A percentile compares a stretch with the other conserved stretches of the same genome.
phyloP scores from a whole-genome alignment of 768 basidiomycete species.

The Kwoniella sp. region DNA sequence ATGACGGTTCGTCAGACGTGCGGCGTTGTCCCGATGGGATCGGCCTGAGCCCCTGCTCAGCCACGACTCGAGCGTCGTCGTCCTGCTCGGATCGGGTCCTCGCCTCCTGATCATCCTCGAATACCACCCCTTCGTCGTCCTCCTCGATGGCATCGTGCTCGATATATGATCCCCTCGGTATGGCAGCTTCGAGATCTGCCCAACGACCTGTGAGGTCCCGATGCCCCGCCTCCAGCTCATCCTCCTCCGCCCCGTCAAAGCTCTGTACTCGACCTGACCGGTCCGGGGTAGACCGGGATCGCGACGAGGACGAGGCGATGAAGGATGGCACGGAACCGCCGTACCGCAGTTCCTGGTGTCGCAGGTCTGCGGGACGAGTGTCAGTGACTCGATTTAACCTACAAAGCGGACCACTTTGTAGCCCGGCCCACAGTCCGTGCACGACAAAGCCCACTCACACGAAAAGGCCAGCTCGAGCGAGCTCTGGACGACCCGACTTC shows the following conservation, averaged over 20 bases:
- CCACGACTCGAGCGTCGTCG: constrained; percentile 10
- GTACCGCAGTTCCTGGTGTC: constrained; percentile 42
- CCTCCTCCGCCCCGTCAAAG: constrained; percentile 9
- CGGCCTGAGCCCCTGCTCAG: no score
- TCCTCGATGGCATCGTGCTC: background rate
- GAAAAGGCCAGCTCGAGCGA: constrained; percentile 37
- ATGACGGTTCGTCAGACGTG: constrained; percentile 8
- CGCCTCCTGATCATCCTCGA: constrained; percentile 8
- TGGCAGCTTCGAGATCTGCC: constrained; percentile 4
- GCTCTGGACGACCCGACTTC: constrained; percentile 26
- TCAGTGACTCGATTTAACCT: no score
- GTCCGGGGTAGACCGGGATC: constrained; percentile 7
- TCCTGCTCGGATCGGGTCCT: constrained; percentile 19
- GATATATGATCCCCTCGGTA: background rate
- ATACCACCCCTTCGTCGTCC: constrained; percentile 15
- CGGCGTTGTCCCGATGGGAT: no score
- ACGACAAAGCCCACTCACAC: constrained; percentile 24
- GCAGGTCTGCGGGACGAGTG: constrained; percentile 24
- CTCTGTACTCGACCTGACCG: constrained; percentile 1
- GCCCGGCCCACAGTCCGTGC: background rate
- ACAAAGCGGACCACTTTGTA: background rate
- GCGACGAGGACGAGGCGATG: constrained; percentile 18
- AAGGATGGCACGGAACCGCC: constrained; percentile 45
- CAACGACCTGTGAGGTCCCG: constrained; percentile 8
- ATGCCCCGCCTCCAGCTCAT: constrained; percentile 17